Evolutionary conservation across 2,329 filamentous ascomycete species (phyloP).

Genomic region (Colletotrichum tanaceti): DNA sequence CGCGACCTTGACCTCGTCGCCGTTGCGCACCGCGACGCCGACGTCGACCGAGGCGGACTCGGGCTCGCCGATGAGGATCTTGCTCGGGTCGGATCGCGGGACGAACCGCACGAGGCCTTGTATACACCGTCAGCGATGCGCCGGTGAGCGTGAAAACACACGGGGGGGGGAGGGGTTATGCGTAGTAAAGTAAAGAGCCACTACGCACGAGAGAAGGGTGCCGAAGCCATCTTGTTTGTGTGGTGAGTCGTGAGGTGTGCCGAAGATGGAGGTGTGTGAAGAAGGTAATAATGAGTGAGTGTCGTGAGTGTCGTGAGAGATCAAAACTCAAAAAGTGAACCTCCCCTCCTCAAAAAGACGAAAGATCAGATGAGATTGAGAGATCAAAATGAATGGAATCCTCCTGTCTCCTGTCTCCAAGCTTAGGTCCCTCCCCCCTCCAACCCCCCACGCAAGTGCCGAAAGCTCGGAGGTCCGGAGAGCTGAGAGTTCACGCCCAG

Average conservation of each 20-base stretch:
- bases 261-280: not conserved
- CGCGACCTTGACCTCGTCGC: conserved; percentile 65
- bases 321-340: not conserved
- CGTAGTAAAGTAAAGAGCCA: no score
- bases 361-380: conserved; percentile 24
- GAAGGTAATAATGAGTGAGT: not conserved
- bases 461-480: conserved; percentile 36
- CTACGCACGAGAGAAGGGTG: conserved; percentile 26
- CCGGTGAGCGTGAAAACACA: not conserved
- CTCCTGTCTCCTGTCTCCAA: no score
- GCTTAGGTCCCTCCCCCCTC: conserved; percentile 1
- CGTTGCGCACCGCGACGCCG: conserved; percentile 65
- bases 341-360: no score
- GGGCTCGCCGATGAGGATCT: conserved; percentile 67
- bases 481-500: conserved; percentile 5
- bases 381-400: not conserved
- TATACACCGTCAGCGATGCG: conserved; percentile 2
- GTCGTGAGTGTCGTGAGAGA: conserved; percentile 7
- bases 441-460: conserved; percentile 29
- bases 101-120: conserved; percentile 70
- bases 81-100: conserved; percentile 61
- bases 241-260: not conserved
- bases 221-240: conserved; percentile 25
- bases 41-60: conserved; percentile 65
- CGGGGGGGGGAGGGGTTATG: no score